Evolutionary conservation across 1,284 basidiomycete genomes (phyloP).

Genomic region (Pyrrhoderma lamaoense): DNA sequence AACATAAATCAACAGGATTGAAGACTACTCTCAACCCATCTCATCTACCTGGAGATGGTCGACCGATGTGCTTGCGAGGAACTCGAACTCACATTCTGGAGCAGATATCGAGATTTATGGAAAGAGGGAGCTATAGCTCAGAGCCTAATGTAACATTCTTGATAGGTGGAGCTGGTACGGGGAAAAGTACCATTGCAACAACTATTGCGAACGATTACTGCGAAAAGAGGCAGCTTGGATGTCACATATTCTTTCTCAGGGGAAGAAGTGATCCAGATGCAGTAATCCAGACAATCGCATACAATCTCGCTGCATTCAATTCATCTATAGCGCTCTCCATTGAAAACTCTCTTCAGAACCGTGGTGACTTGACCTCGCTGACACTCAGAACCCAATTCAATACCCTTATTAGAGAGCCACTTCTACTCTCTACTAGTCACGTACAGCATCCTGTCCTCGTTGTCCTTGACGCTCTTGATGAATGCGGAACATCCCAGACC

Average conservation of each 20-base stretch:
- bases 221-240: not conserved
- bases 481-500: not conserved
- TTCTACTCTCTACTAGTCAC: not conserved
- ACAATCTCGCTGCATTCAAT: constrained; percentile 1
- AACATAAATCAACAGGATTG: no score
- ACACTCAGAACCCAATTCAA: not conserved
- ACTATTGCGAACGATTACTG: not conserved
- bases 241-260: constrained; percentile 17
- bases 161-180: constrained; percentile 28
- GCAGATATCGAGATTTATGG: not conserved
- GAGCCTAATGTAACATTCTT: constrained; percentile 5
- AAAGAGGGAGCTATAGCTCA: not conserved
- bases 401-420: not conserved
- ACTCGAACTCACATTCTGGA: not conserved
- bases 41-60: not conserved
- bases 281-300: not conserved
- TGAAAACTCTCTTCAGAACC: not conserved
- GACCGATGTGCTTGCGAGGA: not conserved
- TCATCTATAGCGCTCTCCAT: not conserved
- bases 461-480: not conserved
- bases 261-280: not conserved
- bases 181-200: constrained; percentile 23
- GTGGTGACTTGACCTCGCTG: not conserved
- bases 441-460: not conserved
- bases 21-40: no score